Conservation (phyloP, 2,329 filamentous ascomycete genomes). For the Daldinia sp. region DNA sequence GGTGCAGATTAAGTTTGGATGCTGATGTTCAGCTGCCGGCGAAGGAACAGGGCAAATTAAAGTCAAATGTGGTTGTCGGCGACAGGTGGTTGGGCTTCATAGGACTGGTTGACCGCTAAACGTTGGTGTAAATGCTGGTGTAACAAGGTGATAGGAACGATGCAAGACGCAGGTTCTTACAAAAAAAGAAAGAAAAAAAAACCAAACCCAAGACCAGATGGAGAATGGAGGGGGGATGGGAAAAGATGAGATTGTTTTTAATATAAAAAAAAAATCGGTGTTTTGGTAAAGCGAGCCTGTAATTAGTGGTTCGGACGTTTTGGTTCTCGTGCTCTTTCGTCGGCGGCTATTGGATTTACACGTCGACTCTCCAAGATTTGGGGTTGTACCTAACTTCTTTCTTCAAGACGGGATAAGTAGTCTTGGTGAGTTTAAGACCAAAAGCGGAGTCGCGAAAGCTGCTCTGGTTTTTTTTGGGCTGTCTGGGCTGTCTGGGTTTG, state of each 20-base stretch:
- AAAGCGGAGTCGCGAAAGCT: constrained; percentile 35
- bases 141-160: background rate
- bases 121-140: constrained; percentile 34
- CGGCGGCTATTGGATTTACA: constrained; percentile 43
- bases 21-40: constrained; percentile 39
- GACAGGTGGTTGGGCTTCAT: constrained; percentile 45
- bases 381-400: constrained; percentile 31
- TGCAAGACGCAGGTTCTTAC: constrained; percentile 2
- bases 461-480: background rate
- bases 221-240: background rate
- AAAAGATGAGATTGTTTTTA: constrained; percentile 11
- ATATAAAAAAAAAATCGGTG: constrained; percentile 1
- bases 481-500: background rate
- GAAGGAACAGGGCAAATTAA: constrained; percentile 35
- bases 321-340: constrained; percentile 36
- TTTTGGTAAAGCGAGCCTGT: constrained; percentile 2
- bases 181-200: too few species aligned
- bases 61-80: constrained; percentile 36
- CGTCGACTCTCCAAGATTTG: constrained; percentile 31
- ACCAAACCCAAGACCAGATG: background rate
- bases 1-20: constrained; percentile 36
- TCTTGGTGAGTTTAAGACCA: constrained; percentile 17
- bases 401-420: constrained; percentile 26
- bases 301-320: constrained; percentile 24
- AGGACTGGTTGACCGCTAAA: constrained; percentile 40